Evolutionary conservation across 2,329 filamentous ascomycete species (phyloP).

Genomic region (Sporothrix dimorphospora): DNA sequence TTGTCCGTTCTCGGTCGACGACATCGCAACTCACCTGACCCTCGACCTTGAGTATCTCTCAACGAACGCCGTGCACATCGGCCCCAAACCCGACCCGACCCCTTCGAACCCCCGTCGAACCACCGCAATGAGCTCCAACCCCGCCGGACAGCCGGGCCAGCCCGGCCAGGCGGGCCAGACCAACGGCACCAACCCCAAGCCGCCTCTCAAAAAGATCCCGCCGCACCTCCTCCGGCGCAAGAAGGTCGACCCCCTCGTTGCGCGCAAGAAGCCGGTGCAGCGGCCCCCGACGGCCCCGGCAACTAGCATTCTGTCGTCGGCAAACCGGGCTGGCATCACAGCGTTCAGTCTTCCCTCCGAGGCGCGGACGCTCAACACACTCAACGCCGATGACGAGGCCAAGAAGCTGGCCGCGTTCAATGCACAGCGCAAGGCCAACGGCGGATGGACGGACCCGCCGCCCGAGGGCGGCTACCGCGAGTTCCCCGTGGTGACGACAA

Average conservation of each 20-base stretch:
- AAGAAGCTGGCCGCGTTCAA: slow-evolving; percentile 44
- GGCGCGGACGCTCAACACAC: slow-evolving; percentile 30
- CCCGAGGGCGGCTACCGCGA: slow-evolving; percentile 49
- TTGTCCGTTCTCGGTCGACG: not conserved
- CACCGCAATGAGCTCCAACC: slow-evolving; percentile 50
- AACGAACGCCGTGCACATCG: not conserved
- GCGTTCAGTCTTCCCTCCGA: slow-evolving; percentile 33
- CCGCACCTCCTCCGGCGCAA: slow-evolving; percentile 47
- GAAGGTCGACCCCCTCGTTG: slow-evolving; percentile 65
- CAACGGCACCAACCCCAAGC: slow-evolving; percentile 25
- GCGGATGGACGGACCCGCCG: slow-evolving; percentile 60
- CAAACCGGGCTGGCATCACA: slow-evolving; percentile 27
- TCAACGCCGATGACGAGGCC: slow-evolving; percentile 32
- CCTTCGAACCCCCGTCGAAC: too few relatives aligned
- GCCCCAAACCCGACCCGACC: not conserved
- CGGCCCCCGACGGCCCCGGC: slow-evolving; percentile 40
- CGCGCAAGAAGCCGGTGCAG: slow-evolving; percentile 57
- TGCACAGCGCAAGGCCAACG: slow-evolving; percentile 51
- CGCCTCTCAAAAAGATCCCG: slow-evolving; percentile 42
- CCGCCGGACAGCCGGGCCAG: slow-evolving; percentile 42
- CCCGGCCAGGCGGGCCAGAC: slow-evolving; percentile 26
- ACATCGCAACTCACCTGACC: not conserved
- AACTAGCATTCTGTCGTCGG: slow-evolving; percentile 29
- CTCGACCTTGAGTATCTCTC: not conserved
- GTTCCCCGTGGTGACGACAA: slow-evolving; percentile 78